Evolutionary conservation across 495 filamentous ascomycete species (phyloP).

Genomic region (Trichoderma gamsii): DNA sequence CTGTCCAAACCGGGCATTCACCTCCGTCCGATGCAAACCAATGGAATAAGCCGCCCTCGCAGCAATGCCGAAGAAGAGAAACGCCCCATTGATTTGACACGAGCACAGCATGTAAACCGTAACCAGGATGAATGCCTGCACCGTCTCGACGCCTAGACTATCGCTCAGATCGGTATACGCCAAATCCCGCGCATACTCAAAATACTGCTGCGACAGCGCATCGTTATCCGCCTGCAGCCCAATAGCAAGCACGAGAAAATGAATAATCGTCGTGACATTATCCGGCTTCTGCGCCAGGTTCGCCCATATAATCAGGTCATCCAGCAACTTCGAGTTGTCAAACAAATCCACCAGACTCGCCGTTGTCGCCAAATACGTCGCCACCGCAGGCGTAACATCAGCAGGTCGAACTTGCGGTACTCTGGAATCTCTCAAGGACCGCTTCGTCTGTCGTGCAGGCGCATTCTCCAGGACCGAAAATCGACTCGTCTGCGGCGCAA

Average conservation of each 20-base stretch:
- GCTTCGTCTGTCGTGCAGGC: constrained; percentile 18
- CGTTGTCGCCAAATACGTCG: constrained; percentile 34
- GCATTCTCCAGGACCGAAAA: constrained; percentile 58
- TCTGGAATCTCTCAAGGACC: constrained; percentile 15
- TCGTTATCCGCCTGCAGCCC: constrained; percentile 52
- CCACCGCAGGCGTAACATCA: constrained; percentile 23
- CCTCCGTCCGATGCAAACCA: constrained; percentile 55
- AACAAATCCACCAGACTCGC: constrained; percentile 38
- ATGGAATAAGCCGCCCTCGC: constrained; percentile 54
- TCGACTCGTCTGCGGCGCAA: constrained; percentile 57
- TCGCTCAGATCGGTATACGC: constrained; percentile 51
- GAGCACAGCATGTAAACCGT: constrained; percentile 57
- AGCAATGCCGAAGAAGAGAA: constrained; percentile 53
- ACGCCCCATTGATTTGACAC: constrained; percentile 56
- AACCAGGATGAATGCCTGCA: constrained; percentile 53
- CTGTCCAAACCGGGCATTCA: constrained; percentile 51
- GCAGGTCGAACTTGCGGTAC: constrained; percentile 23
- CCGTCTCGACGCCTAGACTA: constrained; percentile 50
- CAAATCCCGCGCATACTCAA: constrained; percentile 50
- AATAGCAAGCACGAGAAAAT: constrained; percentile 56
- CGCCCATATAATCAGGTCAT: constrained; percentile 30
- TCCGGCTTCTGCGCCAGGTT: constrained; percentile 20
- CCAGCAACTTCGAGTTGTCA: constrained; percentile 26
- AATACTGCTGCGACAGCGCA: constrained; percentile 45
- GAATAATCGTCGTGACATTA: constrained; percentile 46